Evolutionary conservation across 2,329 filamentous ascomycete genomes (phyloP).

Genomic region (Diaporthe vexans): DNA sequence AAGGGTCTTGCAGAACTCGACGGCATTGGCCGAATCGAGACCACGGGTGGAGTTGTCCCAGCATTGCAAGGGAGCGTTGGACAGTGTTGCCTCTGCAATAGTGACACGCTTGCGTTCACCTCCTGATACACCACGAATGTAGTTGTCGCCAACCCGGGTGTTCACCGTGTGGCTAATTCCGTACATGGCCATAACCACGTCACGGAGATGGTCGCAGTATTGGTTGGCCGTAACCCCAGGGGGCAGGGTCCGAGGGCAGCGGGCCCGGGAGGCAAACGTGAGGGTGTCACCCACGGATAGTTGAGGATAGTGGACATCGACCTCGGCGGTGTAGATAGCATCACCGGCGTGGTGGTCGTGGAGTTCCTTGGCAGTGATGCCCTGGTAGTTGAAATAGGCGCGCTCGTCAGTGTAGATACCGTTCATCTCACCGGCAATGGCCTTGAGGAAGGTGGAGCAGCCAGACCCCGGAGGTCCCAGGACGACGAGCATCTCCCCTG

Average conservation of each 20-base stretch:
- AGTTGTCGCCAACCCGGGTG: slow-evolving; percentile 82
- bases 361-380: slow-evolving; percentile 80
- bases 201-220: slow-evolving; percentile 74
- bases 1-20: slow-evolving; percentile 81
- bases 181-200: slow-evolving; percentile 82
- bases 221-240: slow-evolving; percentile 66
- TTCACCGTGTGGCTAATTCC: slow-evolving; percentile 82
- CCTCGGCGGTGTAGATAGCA: slow-evolving; percentile 88
- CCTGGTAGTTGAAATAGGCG: slow-evolving; percentile 87
- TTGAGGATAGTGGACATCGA: slow-evolving; percentile 85
- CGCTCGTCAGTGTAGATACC: slow-evolving; percentile 80
- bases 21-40: slow-evolving; percentile 80
- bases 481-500: slow-evolving; percentile 84
- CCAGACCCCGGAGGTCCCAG: slow-evolving; percentile 80
- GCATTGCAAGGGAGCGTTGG: slow-evolving; percentile 72
- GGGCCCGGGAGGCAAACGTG: slow-evolving; percentile 80
- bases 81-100: slow-evolving; percentile 72
- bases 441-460: slow-evolving; percentile 89
- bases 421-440: slow-evolving; percentile 85
- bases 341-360: slow-evolving; percentile 84
- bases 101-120: slow-evolving; percentile 79
- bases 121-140: slow-evolving; percentile 79
- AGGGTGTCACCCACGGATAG: slow-evolving; percentile 84
- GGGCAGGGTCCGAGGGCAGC: slow-evolving; percentile 73
- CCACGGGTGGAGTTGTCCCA: slow-evolving; percentile 82